Evolutionary conservation across 345 rosid species (phyloP), one percentile per base, ranked within the genome.

Genomic region (Firmiana major): DNA sequence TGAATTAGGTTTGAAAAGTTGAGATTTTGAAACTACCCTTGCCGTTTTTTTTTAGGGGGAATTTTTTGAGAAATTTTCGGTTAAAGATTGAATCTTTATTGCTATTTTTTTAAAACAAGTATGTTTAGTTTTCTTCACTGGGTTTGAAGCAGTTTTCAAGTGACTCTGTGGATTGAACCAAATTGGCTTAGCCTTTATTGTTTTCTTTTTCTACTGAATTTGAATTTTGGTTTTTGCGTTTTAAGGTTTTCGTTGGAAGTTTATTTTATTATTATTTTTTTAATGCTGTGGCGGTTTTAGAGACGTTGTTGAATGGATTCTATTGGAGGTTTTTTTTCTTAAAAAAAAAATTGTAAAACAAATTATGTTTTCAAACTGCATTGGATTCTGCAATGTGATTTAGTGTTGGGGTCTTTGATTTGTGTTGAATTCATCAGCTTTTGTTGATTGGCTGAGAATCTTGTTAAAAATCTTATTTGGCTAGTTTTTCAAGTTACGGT

Each of bases 1-100:
- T 73, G 65, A 24, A 73, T 58, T 73, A 73, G 76, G 76, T 73
- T 73, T 73, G 11, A 43, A 51, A 38, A 58, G 76, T 38, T 43
- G 17, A 42, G 54, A 38, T 73, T 73, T 59, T 43, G 12, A 12
- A 43, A 12, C 49, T 3, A 15, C 12, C 1, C 2, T 16, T 57
- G 28, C 19, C 16, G 3, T 66, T 11, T 43, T 64, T 64, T 21
- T 21, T 36, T n/a, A n/a, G n/a, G 38, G 22, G 36, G 36, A 3
- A 40, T 6, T 54, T 42, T 21, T 21, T 38, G 40, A 42, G 51
- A 13, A 7, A 40, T 3, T 54, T 42, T 73, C 24, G 9, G 13
- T 58, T 40, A 45, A 58, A 54, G 2, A 58, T 57, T 59, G 51
- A 21, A 73, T 73, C 12, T 58, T 71, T 21, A 22, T 54, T 58